phyloP scores from a whole-genome alignment of 1,284 basidiomycete genomes.

The Xanthoconium separans region DNA sequence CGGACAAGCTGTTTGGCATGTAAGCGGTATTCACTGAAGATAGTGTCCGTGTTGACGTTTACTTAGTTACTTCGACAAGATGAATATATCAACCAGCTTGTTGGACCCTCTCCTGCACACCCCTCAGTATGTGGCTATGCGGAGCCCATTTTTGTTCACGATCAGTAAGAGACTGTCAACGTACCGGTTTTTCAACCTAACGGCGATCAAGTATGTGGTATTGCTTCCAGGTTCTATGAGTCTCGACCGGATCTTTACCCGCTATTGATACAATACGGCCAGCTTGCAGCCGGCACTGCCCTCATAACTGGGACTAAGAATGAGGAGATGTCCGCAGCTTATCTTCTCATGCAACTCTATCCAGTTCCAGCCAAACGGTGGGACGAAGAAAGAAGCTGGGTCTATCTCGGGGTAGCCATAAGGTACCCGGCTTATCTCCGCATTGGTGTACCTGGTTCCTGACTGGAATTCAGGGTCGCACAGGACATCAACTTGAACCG shows the following conservation, averaged over 20 bases:
- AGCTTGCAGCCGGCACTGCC: conserved; percentile 68
- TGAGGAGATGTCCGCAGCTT: conserved; percentile 73
- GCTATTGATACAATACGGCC: conserved; percentile 68
- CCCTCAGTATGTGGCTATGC: conserved; percentile 63
- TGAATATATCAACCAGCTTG: conserved; percentile 71
- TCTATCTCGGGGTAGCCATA: conserved; percentile 78
- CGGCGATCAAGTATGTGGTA: conserved; percentile 60
- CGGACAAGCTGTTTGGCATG: conserved; percentile 78
- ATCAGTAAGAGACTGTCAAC: conserved; percentile 56
- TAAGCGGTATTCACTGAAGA: conserved; percentile 36
- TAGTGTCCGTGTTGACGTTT: conserved; percentile 5
- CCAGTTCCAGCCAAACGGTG: conserved; percentile 70
- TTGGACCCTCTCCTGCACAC: conserved; percentile 77
- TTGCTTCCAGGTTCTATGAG: conserved; percentile 71
- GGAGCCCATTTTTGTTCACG: conserved; percentile 80
- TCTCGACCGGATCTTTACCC: conserved; percentile 65
- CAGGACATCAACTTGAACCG: conserved; percentile 83
- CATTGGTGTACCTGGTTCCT: not conserved
- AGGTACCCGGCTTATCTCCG: conserved; percentile 40
- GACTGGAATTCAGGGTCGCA: conserved; percentile 53
- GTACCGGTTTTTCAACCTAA: not conserved
- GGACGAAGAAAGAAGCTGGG: conserved; percentile 79
- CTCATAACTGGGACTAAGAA: conserved; percentile 72
- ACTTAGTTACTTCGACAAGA: conserved; percentile 68
- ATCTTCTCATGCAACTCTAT: conserved; percentile 71